Evolutionary conservation across 768 basidiomycete genomes (phyloP), one percentile per base, ranked within the genome.

Genomic region (Filobasidium wieringae): DNA sequence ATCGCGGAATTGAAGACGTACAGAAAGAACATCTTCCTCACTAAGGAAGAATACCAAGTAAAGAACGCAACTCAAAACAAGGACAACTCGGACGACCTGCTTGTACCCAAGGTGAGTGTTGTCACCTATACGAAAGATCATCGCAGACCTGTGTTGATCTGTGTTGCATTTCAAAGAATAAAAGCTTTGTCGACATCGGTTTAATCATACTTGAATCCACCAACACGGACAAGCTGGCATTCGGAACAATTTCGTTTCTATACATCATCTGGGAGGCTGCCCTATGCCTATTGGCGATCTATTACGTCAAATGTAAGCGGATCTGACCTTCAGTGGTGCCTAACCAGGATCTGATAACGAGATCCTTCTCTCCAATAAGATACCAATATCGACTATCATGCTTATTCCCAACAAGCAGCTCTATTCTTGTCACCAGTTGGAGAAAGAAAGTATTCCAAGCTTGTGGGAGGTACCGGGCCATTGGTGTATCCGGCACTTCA

Each of bases 371-470:
- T 7, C 19, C 27, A n/a, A 11, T 3, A 77, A 96, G 93, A 92
- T 76, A 97, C 95, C 11, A 92, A 99, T 75, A 99, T 99, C 66
- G 95, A 99, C 75, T 97, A 88, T 84, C 80, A 84, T 67, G 96
- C 95, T 0, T 99, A 99, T 70, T 89, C 96, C 83, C 77, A 84
- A 53, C 95, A 97, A 53, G 80, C 87, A 0, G 79, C 84, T 56
- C 70, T 85, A 39, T 90, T 87, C 75, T 66, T 87, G 47, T 27
- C 56, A 6, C 50, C 57, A 0, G 80, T 81, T 55, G 91, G 91
- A 32, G 85, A 92, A 70, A 78, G 84, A 47, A 81, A 91, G 67
- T 99, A 99, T 69, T 78, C 81, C 12, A 73, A 77, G 59, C 85
- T 99, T 51, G 77, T 80, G 56, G 95, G 95, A 0, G 91, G 90